These are phyloP conservation scores for slime mould (Dictyostelium discoideum) DNA, from an alignment of 78 protist genomes.

Conservation along the genomic window dicty_2.7 NC_007089.4:277501-278000, in stretches of 20 bases:
- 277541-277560: slow-evolving; percentile 90
- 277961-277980: neutral
- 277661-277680: slow-evolving; percentile 82
- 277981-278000: slow-evolving; percentile 54
- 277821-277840: slow-evolving; percentile 61
- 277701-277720: slow-evolving; percentile 27
- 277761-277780: slow-evolving; percentile 81
- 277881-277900: slow-evolving; percentile 90
- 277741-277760: slow-evolving; percentile 88
- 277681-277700: slow-evolving; percentile 26
- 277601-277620: slow-evolving; percentile 40
- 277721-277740: slow-evolving; percentile 77
- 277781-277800: slow-evolving; percentile 90
- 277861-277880: slow-evolving; percentile 89
- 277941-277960: slow-evolving; percentile 47
- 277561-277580: slow-evolving; percentile 94
- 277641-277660: slow-evolving; percentile 78
- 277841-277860: slow-evolving; percentile 12
- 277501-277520: slow-evolving; percentile 63
- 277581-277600: slow-evolving; percentile 89
- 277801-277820: slow-evolving; percentile 82
- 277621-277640: slow-evolving; percentile 51
- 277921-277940: slow-evolving; percentile 58
- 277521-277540: slow-evolving; percentile 61
- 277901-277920: slow-evolving; percentile 91